Evolutionary conservation across 1,139 yeast species (phyloP), one percentile per base, ranked within the genome.

Genomic region (Magnusiomyces ingens): DNA sequence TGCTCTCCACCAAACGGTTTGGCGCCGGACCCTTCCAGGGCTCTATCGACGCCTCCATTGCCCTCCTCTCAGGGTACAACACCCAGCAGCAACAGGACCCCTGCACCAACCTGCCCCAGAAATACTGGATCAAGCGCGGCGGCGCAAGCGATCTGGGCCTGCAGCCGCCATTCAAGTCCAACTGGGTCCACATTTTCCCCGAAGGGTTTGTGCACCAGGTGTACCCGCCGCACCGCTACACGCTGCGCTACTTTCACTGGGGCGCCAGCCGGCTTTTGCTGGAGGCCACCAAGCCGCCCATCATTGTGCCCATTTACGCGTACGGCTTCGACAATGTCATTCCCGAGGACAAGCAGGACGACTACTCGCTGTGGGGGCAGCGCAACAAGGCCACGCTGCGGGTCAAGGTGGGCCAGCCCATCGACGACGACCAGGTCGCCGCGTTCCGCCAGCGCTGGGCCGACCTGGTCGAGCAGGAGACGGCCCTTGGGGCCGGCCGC

Each of bases 211-310:
- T 93, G 1, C 78, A 93, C 52, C 99, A 93, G 67, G 73, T 91
- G 35, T 78, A 83, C 58, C 82, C 83, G 45, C 97, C 97, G 1
- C 82, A 80, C 67, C 75, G 78, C 52, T 84, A 87, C 61, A 87
- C 96, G 2, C 86, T 93, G 91, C 75, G 97, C 58, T 93, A 88
- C 68, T 93, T 93, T 75, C 85, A 89, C 66, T 93, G 99, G 99
- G 99, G 99, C 0, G 82, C 90, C 0, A 79, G 96, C 2, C 76
- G 99, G 60, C 68, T 91, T 60, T 76, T 93, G 3, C 71, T 93
- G 53, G 99, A 93, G 68, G 76, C 94, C 15, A 83, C 94, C 0
- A 77, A 80, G 57, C 82, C 94, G 0, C 99, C 99, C 0, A 80
- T 90, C 1, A 80, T 93, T 18, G 81, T 93, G n/a, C 99, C 99